Conservation (phyloP, 179 eudicot genomes). For the Beta macrorhiza region DNA sequence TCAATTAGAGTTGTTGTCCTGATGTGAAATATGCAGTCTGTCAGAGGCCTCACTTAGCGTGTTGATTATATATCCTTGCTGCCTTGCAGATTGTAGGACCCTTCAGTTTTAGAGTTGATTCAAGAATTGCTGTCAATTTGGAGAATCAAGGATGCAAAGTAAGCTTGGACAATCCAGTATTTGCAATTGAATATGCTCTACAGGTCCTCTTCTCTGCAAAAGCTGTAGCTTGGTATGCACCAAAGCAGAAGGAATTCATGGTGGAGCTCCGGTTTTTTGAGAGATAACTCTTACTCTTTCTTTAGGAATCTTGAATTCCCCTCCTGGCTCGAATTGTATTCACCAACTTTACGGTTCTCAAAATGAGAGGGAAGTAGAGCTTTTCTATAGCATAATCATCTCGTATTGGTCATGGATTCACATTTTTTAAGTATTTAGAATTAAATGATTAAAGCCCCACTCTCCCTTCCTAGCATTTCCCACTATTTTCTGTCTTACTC, state of each 20-base stretch:
- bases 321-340: constrained; percentile 8
- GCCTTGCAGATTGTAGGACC: constrained; percentile 79
- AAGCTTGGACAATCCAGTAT: constrained; percentile 55
- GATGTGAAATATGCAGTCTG: neutral
- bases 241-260: constrained; percentile 78
- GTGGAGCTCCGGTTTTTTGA: constrained; percentile 88
- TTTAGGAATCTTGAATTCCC: neutral
- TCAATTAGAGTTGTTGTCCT: too few species aligned
- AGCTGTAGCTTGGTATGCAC: constrained; percentile 89
- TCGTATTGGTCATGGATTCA: neutral
- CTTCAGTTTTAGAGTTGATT: constrained; percentile 76
- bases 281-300: constrained; percentile 29
- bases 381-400: neutral
- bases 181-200: constrained; percentile 77
- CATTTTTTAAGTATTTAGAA: neutral
- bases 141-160: constrained; percentile 43
- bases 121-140: constrained; percentile 52
- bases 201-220: constrained; percentile 83
- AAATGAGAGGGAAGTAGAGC: neutral
- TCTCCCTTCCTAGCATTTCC: too few species aligned
- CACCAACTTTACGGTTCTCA: neutral
- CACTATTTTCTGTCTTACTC: too few species aligned
- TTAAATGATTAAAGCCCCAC: neutral
- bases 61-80: neutral
- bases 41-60: neutral